phyloP scores from a whole-genome alignment of 2,329 filamentous ascomycete species.

The Cladophialophora exuberans region DNA sequence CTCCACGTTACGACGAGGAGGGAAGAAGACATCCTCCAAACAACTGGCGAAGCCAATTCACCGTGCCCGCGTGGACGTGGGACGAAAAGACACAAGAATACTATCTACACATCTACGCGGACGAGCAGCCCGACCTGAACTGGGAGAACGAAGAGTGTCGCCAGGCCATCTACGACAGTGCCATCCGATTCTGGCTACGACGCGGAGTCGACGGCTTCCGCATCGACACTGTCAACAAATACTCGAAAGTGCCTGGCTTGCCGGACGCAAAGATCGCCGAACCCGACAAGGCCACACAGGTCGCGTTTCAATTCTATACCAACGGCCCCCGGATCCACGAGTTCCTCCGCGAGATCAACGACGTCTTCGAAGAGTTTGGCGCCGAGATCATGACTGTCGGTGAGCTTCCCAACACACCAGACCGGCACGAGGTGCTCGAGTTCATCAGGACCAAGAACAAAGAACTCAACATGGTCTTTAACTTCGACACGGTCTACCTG shows the following conservation, averaged over 20 bases:
- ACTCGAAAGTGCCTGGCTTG: constrained; percentile 59
- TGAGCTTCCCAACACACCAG: constrained; percentile 67
- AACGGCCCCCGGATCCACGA: constrained; percentile 72
- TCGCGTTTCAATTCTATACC: constrained; percentile 60
- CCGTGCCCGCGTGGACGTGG: constrained; percentile 57
- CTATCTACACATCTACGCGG: constrained; percentile 72
- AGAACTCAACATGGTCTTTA: constrained; percentile 72
- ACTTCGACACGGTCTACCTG: constrained; percentile 66
- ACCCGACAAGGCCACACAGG: constrained; percentile 49
- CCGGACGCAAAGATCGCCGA: constrained; percentile 61
- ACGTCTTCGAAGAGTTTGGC: constrained; percentile 59
- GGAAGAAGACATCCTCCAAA: constrained; percentile 68
- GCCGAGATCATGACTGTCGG: constrained; percentile 66
- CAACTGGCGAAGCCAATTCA: constrained; percentile 70
- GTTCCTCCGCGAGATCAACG: constrained; percentile 67
- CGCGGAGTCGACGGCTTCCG: constrained; percentile 70
- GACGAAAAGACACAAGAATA: constrained; percentile 70
- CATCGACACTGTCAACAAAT: constrained; percentile 69
- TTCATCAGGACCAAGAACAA: constrained; percentile 60
- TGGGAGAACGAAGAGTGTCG: constrained; percentile 70
- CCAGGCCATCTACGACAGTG: constrained; percentile 66
- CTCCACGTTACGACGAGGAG: constrained; percentile 51
- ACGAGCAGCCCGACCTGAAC: constrained; percentile 75
- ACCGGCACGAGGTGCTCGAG: constrained; percentile 60
- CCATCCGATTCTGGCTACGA: constrained; percentile 75